phyloP scores from a whole-genome alignment of 176 grass and related monocot genomes.

The Aegilops speltoides region DNA sequence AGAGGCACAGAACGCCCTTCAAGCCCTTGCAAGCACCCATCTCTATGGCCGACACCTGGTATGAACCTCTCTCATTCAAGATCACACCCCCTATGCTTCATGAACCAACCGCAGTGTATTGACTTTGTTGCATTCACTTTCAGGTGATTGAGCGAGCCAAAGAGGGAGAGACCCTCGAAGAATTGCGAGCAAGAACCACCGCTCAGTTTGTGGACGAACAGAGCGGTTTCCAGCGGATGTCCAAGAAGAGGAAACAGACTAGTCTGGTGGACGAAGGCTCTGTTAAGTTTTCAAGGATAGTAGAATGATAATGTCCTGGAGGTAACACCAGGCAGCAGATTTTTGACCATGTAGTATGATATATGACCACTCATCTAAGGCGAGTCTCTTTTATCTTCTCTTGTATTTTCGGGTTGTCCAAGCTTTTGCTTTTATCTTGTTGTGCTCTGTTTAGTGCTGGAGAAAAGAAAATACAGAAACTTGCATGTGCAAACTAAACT shows the following conservation, averaged over 20 bases:
- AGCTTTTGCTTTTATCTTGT: not conserved
- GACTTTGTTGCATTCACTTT: conserved; percentile 1
- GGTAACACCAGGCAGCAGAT: not conserved
- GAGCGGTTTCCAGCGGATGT: conserved; percentile 60
- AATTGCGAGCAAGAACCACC: conserved; percentile 69
- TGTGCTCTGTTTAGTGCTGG: not conserved
- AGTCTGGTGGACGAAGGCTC: conserved; percentile 59
- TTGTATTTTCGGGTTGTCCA: not conserved
- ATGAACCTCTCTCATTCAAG: conserved; percentile 14
- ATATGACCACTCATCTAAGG: not conserved
- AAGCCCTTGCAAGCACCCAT: conserved; percentile 86
- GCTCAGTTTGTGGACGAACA: conserved; percentile 83
- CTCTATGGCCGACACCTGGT: conserved; percentile 90
- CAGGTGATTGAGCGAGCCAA: conserved; percentile 92
- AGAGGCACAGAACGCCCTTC: conserved; percentile 80
- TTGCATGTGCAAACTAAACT: not conserved
- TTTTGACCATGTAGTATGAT: conserved; percentile 19
- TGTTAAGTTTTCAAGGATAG: conserved; percentile 70
- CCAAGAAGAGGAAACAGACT: conserved; percentile 76
- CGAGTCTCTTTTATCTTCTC: not conserved
- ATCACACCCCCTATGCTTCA: not conserved
- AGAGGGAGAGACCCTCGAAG: conserved; percentile 89
- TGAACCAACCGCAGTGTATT: not conserved
- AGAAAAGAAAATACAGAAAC: not conserved
- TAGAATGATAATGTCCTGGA: conserved; percentile 47